Evolutionary conservation across 495 filamentous ascomycete genomes (phyloP).

Genomic region (Tetracladium setigerum): DNA sequence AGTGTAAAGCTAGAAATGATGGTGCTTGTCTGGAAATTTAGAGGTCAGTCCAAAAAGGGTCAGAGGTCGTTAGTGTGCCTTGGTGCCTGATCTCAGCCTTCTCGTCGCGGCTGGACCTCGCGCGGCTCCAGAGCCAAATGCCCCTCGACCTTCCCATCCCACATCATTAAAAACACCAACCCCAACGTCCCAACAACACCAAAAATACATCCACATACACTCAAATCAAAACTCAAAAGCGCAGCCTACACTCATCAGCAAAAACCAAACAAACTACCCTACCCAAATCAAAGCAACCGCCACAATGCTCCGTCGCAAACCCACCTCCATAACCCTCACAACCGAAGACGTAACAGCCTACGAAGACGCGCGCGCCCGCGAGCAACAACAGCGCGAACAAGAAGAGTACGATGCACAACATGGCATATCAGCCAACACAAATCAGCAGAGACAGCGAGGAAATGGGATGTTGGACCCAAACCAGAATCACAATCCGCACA

Average conservation of each 20-base stretch:
- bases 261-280: not conserved
- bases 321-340: constrained; percentile 70
- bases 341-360: constrained; percentile 70
- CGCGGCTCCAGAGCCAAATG: no score
- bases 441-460: constrained; percentile 19
- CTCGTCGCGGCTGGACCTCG: no score
- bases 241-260: not conserved
- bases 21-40: not conserved
- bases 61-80: not conserved
- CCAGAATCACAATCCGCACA: constrained; percentile 8
- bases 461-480: constrained; percentile 19
- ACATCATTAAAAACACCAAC: no score
- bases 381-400: constrained; percentile 19
- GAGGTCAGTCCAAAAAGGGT: not conserved
- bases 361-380: constrained; percentile 49
- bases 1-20: not conserved
- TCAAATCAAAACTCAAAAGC: not conserved
- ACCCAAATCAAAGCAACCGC: not conserved
- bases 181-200: no score
- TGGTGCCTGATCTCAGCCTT: no score
- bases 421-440: constrained; percentile 14
- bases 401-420: constrained; percentile 13
- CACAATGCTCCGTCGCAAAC: constrained; percentile 72
- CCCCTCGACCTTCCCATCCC: no score
- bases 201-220: no score